Evolutionary conservation across 768 basidiomycete species (phyloP), one percentile per base, ranked within the genome.

Genomic region (Amanita rubescens): DNA sequence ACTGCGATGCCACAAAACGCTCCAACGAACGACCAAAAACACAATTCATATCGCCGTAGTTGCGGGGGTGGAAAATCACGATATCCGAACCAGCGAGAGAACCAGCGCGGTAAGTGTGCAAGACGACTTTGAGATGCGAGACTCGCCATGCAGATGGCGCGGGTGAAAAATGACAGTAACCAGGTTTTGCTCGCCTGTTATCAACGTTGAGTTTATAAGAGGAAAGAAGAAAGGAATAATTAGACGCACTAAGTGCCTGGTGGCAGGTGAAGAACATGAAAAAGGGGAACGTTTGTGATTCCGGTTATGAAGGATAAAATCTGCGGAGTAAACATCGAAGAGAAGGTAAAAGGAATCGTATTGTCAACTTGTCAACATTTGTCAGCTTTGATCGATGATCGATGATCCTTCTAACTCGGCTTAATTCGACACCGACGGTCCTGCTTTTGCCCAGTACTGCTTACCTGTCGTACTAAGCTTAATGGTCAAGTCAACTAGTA

Each of bases 21-120:
- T 24, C 73, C 77, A 12, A 81, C 58, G 59, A 78, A 80, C 0
- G 79, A 76, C 78, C 78, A 81, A 8, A 76, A 32, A 71, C 73
- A 78, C 24, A 75, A 58, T 17, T 72, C 61, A 55, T 73, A 69
- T 27, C 70, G 58, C 0, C 70, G 64, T 3, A 45, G 58, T 35
- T 65, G 65, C 1, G 66, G 61, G 6, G 69, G 69, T 5, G 68
- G 67, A 2, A 59, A 49, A 14, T 67, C 59, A 24, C 75, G 72
- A 59, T 75, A 75, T 1, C 76, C 76, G 14, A 78, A 59, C 75
- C 75, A 78, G 51, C 62, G 70, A 54, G 66, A 72, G 12, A 72
- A 20, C 66, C 65, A 71, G 0, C 59, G 46, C 15, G 75, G 75
- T 42, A 69, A 67, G 1, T 61, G 66, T 5, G 69, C 63, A 11